phyloP scores from a whole-genome alignment of 2,329 filamentous ascomycete species.

The Clonostachys rhizophaga region DNA sequence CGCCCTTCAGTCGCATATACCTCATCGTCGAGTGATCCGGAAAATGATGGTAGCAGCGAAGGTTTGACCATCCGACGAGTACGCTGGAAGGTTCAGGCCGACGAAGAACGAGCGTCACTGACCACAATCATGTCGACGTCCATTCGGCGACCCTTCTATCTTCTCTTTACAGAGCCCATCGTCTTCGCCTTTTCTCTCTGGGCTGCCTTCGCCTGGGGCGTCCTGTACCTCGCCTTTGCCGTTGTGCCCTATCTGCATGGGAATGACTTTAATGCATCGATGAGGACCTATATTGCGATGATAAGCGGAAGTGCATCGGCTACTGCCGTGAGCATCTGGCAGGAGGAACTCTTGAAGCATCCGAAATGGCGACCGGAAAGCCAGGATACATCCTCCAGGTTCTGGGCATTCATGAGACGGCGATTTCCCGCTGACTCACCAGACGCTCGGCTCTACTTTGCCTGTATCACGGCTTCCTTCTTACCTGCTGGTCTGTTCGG shows the following conservation, averaged over 20 bases:
- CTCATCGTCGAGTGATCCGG: background rate
- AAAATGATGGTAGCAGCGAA: background rate
- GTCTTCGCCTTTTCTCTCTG: conserved; percentile 87
- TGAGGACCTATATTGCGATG: conserved; percentile 71
- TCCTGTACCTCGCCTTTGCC: conserved; percentile 80
- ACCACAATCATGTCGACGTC: conserved; percentile 68
- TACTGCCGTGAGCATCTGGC: conserved; percentile 64
- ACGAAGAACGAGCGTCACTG: conserved; percentile 70
- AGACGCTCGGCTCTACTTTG: conserved; percentile 78
- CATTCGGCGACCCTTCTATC: conserved; percentile 71
- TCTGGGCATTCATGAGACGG: conserved; percentile 40
- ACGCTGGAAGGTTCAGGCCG: conserved; percentile 74
- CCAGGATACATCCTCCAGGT: conserved; percentile 16
- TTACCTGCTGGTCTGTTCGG: conserved; percentile 74
- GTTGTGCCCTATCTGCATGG: conserved; percentile 76
- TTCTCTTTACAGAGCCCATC: conserved; percentile 71
- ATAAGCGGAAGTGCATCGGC: conserved; percentile 61
- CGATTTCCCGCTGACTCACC: conserved; percentile 51
- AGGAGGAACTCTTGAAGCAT: conserved; percentile 60
- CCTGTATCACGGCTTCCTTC: conserved; percentile 69
- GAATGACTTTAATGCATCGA: conserved; percentile 59
- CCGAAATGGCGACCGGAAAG: conserved; percentile 21
- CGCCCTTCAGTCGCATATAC: background rate
- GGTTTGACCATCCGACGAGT: conserved; percentile 40
- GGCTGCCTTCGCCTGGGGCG: conserved; percentile 85